Percentiles rank a stretch among this genome's conserved stretches.
phyloP scores from a whole-genome alignment of 805 yeast species.

The Metschnikowia dekortorum region DNA sequence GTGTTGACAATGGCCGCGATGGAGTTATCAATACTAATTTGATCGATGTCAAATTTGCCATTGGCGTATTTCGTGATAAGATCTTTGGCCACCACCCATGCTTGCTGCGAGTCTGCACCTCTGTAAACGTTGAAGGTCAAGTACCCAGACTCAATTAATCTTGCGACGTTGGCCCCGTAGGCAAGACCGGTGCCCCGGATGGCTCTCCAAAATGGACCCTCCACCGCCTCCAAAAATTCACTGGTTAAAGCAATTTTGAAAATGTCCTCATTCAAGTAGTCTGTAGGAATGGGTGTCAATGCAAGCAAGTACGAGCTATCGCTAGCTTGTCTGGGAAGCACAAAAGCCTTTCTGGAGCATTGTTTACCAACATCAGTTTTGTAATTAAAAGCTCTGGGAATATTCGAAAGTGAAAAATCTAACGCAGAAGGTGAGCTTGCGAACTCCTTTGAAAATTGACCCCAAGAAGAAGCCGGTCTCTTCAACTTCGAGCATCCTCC shows the following conservation, averaged over 20 bases:
- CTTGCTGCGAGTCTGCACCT: slow-evolving; percentile 75
- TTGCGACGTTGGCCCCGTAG: slow-evolving; percentile 68
- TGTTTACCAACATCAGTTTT: slow-evolving; percentile 52
- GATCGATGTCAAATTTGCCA: slow-evolving; percentile 55
- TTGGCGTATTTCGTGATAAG: slow-evolving; percentile 58
- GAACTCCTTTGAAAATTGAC: slow-evolving; percentile 25
- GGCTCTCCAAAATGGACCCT: slow-evolving; percentile 97
- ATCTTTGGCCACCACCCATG: slow-evolving; percentile 56
- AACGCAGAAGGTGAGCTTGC: background rate
- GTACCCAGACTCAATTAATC: slow-evolving; percentile 61
- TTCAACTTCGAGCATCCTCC: slow-evolving; percentile 59
- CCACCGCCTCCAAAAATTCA: slow-evolving; percentile 77
- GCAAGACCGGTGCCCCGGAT: slow-evolving; percentile 93
- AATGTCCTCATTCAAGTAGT: slow-evolving; percentile 47
- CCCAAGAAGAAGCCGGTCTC: slow-evolving; percentile 62
- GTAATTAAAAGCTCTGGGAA: slow-evolving; percentile 53
- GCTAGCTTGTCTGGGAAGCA: slow-evolving; percentile 76
- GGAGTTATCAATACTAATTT: slow-evolving; percentile 63
- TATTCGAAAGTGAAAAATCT: slow-evolving; percentile 20
- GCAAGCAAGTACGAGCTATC: slow-evolving; percentile 71
- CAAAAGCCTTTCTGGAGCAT: slow-evolving; percentile 51
- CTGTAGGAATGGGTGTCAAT: slow-evolving; percentile 54
- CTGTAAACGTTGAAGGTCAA: slow-evolving; percentile 67
- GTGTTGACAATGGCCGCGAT: slow-evolving; percentile 69
- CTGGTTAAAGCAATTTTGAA: slow-evolving; percentile 69